Percentiles rank a stretch among this genome's conserved stretches.
These are phyloP conservation scores for Candida manassasensis DNA, from an alignment of 805 yeast species.

Conservation along the genomic window DNA sequence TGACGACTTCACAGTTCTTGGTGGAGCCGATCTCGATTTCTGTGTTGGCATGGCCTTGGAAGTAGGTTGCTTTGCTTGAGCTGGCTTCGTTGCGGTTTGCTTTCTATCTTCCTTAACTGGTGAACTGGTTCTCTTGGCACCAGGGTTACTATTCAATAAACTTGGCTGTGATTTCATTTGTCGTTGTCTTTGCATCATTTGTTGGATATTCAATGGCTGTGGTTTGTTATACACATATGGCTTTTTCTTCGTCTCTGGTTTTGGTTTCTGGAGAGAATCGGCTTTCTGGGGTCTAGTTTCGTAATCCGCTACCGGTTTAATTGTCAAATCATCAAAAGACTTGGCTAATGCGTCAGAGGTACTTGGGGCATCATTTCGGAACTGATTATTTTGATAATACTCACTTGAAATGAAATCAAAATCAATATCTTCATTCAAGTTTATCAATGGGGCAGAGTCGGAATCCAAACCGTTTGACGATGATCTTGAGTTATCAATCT, in stretches of 20 bases:
- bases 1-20: constrained; percentile 10
- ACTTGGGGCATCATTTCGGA: neutral
- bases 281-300: neutral
- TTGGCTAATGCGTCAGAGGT: neutral
- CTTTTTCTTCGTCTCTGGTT: constrained; percentile 3
- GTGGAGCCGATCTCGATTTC: neutral
- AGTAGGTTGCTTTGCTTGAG: neutral
- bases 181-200: constrained; percentile 21
- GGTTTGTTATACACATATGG: constrained; percentile 35
- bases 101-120: constrained; percentile 5
- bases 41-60: neutral
- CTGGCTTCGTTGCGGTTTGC: constrained; percentile 4
- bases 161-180: constrained; percentile 9
- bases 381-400: constrained; percentile 2
- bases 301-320: constrained; percentile 6
- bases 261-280: neutral
- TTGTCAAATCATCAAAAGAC: constrained; percentile 10
- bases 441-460: constrained; percentile 1
- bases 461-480: neutral
- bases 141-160: constrained; percentile 2
- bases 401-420: constrained; percentile 4
- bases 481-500: constrained; percentile 14
- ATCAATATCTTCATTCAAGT: neutral
- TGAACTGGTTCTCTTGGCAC: constrained; percentile 5
- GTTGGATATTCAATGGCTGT: constrained; percentile 32